phyloP scores from a whole-genome alignment of 163 green algal genomes.

The Coccomyxa subellipsoidea region DNA sequence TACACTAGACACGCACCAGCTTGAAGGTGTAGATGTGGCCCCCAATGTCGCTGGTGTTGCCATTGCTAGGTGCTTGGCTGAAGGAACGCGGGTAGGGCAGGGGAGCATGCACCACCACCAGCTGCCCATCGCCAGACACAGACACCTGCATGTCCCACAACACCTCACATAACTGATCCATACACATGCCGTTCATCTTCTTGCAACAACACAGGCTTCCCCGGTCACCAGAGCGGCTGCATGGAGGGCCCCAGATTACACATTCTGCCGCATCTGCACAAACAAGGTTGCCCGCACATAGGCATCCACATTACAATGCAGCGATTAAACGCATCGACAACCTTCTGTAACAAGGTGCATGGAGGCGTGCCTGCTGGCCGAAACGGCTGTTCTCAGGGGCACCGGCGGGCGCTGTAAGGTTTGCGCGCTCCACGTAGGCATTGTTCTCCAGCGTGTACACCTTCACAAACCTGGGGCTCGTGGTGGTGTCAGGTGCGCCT shows the following conservation, averaged over 20 bases:
- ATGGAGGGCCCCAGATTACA: too few relatives aligned
- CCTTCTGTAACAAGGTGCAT: background rate
- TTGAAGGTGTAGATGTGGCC: slow-evolving; percentile 1
- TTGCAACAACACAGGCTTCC: too few relatives aligned
- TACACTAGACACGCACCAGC: background rate
- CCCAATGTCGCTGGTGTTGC: background rate
- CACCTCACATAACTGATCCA: background rate
- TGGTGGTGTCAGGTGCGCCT: background rate
- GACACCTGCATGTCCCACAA: background rate
- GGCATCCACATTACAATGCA: too few relatives aligned
- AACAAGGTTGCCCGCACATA: too few relatives aligned
- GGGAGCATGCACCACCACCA: slow-evolving; percentile 5
- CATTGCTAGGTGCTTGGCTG: background rate
- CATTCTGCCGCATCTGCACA: too few relatives aligned
- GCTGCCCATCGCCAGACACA: slow-evolving; percentile 5
- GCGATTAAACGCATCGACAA: too few relatives aligned
- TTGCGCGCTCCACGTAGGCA: background rate
- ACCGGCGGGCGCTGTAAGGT: background rate
- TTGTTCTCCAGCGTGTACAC: background rate
- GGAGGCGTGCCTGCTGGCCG: background rate
- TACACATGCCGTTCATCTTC: background rate
- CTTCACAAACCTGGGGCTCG: background rate
- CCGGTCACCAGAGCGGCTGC: too few relatives aligned
- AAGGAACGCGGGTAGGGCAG: background rate
- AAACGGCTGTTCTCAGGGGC: background rate